These are phyloP conservation scores for Penstemon eatonii DNA, from an alignment of 257 asterid genomes.

Conservation along the genomic window DNA sequence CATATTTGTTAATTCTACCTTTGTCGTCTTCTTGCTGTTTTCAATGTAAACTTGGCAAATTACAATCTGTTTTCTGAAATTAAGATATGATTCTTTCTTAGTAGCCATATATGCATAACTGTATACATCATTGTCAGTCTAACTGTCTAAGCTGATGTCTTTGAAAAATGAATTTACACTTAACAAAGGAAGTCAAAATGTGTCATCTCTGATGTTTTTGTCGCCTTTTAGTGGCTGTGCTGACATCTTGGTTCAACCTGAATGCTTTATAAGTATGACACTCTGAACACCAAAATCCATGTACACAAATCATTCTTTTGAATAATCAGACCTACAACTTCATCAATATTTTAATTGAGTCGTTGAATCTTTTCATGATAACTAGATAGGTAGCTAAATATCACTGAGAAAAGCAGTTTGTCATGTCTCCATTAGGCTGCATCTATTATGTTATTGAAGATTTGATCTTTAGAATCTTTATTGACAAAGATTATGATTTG, in stretches of 20 bases:
- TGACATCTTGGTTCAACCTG: neutral
- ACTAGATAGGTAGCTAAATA: no score
- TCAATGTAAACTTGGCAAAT: no score
- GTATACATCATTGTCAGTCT: neutral
- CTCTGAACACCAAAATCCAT: neutral
- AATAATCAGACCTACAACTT: no score
- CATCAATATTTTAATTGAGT: no score
- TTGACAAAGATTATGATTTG: neutral
- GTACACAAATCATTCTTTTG: no score
- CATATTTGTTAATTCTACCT: no score
- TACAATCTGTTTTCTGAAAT: no score
- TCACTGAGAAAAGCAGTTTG: neutral
- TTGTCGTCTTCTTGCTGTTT: no score
- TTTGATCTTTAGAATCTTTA: conserved; percentile 8
- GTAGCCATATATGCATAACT: no score
- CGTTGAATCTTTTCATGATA: no score
- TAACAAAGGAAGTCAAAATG: neutral
- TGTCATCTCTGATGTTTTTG: conserved; percentile 2
- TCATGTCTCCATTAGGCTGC: neutral
- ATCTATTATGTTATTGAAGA: conserved; percentile 4
- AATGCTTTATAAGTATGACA: neutral
- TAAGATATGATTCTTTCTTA: no score
- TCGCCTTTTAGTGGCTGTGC: neutral
- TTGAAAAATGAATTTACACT: neutral
- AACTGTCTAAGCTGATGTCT: neutral